These are phyloP conservation scores for Mrakia blollopis DNA, from an alignment of 768 basidiomycete species.

Conservation along the genomic window DNA sequence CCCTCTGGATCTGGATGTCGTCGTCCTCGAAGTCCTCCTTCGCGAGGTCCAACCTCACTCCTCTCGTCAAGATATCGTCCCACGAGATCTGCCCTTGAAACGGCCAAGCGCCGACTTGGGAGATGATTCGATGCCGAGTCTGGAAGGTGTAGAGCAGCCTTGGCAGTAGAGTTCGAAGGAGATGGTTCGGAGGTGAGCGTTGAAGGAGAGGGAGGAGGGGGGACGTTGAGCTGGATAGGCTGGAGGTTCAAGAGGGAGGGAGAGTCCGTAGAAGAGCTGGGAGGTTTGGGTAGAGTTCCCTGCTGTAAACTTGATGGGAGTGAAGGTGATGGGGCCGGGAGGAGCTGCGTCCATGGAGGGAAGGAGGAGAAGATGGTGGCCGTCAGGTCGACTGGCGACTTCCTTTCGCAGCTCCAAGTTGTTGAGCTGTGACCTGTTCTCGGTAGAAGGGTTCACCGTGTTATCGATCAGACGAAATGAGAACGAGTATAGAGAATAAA, in stretches of 20 bases:
- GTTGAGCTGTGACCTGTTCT: no score
- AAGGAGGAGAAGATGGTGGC: no score
- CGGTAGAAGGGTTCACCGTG: no score
- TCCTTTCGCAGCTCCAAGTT: no score
- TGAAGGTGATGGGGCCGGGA: neutral
- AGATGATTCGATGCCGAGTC: neutral
- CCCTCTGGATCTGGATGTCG: neutral
- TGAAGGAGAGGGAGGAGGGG: conserved; percentile 12
- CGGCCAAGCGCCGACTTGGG: conserved; percentile 4
- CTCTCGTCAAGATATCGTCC: conserved; percentile 21
- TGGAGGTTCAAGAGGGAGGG: neutral
- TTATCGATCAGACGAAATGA: no score
- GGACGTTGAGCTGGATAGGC: neutral
- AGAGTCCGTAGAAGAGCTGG: conserved; percentile 20
- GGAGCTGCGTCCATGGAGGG: no score
- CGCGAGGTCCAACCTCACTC: conserved; percentile 7
- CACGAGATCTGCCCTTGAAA: conserved; percentile 14
- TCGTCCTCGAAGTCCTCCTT: neutral
- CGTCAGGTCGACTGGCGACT: no score
- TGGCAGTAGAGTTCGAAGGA: conserved; percentile 18
- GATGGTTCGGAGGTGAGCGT: conserved; percentile 1
- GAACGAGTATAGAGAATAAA: no score
- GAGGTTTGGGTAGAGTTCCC: conserved; percentile 5
- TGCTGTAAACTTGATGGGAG: conserved; percentile 8
- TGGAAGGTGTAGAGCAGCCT: neutral